phyloP scores from a whole-genome alignment of 2,329 filamentous ascomycete species.

The Fusarium equiseti region DNA sequence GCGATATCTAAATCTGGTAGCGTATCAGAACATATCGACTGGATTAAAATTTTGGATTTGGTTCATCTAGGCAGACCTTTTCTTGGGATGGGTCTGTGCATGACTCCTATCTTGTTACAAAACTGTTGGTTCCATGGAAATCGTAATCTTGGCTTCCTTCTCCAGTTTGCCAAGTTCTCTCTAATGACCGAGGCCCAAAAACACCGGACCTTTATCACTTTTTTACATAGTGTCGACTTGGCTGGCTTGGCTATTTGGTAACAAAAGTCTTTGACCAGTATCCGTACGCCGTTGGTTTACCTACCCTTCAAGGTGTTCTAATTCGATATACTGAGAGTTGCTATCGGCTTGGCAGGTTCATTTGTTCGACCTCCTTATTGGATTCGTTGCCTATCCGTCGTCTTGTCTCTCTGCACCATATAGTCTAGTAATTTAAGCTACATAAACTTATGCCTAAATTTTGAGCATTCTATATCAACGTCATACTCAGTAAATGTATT shows the following conservation, averaged over 20 bases:
- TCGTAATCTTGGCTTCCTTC: neutral
- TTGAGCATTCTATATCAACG: neutral
- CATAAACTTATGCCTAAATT: neutral
- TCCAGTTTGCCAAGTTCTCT: constrained; percentile 10
- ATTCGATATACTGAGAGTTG: neutral
- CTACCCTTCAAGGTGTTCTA: neutral
- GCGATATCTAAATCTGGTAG: neutral
- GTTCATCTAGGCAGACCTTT: neutral
- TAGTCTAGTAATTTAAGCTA: neutral
- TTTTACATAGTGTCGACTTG: neutral
- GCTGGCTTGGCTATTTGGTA: constrained; percentile 2
- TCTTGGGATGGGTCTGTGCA: neutral
- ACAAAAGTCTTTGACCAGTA: neutral
- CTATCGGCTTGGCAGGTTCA: neutral
- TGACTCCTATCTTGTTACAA: neutral
- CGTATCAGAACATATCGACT: neutral
- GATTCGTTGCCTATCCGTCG: neutral
- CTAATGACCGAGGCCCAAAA: constrained; percentile 3
- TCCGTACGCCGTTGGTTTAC: neutral
- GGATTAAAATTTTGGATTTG: neutral
- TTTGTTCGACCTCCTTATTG: neutral
- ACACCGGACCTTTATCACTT: neutral
- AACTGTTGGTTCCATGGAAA: neutral
- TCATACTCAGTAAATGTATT: neutral
- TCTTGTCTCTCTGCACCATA: neutral